phyloP scores from a whole-genome alignment of 495 filamentous ascomycete genomes.

The Schizothecium vesticola region DNA sequence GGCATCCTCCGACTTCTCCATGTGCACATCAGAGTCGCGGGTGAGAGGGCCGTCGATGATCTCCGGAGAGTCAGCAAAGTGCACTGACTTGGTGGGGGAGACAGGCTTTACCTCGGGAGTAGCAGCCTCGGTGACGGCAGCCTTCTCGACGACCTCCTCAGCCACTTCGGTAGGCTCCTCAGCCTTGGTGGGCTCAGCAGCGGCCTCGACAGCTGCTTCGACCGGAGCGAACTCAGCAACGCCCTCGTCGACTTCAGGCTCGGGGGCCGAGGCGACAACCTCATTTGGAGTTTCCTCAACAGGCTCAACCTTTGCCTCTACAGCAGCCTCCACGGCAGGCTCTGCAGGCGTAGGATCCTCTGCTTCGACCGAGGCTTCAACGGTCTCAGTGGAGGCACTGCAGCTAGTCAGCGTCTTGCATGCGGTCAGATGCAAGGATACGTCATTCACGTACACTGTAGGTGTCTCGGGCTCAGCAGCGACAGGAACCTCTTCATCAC shows the following conservation, averaged over 20 bases:
- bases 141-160: slow-evolving; percentile 8
- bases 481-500: background rate
- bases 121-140: background rate
- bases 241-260: background rate
- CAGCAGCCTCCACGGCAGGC: background rate
- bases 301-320: slow-evolving; percentile 1
- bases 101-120: slow-evolving; percentile 10
- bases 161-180: background rate
- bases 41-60: slow-evolving; percentile 9
- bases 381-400: background rate
- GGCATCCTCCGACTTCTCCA: background rate
- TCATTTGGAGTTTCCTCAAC: background rate
- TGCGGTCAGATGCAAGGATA: background rate
- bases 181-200: slow-evolving; percentile 7
- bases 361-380: background rate
- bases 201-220: slow-evolving; percentile 3
- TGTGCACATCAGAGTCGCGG: slow-evolving; percentile 12
- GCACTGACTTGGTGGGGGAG: slow-evolving; percentile 12
- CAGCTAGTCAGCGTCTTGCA: background rate
- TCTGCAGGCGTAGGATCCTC: background rate
- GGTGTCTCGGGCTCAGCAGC: background rate
- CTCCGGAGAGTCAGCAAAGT: slow-evolving; percentile 13
- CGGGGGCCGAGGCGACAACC: background rate
- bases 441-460: background rate
- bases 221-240: background rate